Evolutionary conservation across 345 rosid species (phyloP), one percentile per base, ranked within the genome.

Genomic region (Hibiscus mutabilis): DNA sequence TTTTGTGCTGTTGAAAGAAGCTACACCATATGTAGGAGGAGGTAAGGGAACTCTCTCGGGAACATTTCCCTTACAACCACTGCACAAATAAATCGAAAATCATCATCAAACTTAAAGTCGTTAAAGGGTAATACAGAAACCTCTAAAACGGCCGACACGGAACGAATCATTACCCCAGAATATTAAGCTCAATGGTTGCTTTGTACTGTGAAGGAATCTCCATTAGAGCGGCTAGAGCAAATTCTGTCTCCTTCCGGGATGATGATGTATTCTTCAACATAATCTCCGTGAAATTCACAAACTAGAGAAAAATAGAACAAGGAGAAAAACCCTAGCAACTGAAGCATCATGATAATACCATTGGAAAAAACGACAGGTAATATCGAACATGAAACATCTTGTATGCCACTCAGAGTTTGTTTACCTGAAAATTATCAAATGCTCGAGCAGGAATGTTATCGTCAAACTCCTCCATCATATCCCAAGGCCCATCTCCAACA

Each of bases 151-250:
- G 46, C 67, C 12, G 47, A 7, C 58, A 72, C 56, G 33, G 27
- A 58, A 27, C 25, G 47, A 68, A 15, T 60, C 25, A 24, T 77
- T 83, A 92, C 99, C 99, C 99, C 72, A 95, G 71, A 52, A 92
- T 73, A 62, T 81, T 84, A 73, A 87, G 91, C 78, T 95, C 99
- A 51, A 89, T 79, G 0, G 96, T 89, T 35, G 99, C 99, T 77
- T 87, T 92, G 74, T 95, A 92, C 79, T 95, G 98, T 71, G 88
- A 73, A 60, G 99, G 99, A 72, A 92, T 84, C 73, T 95, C 98
- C 99, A 92, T 95, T 82, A 95, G 83, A 47, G 99, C 89, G 69
- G 97, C 69, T 12, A 95, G 96, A 22, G 99, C 93, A 66, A 95
- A 95, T 62, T 92, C 94, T 24, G 92, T 81, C 83, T 92, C 98